Conservation (phyloP, 345 rosid genomes). For the Populus simonii region DNA sequence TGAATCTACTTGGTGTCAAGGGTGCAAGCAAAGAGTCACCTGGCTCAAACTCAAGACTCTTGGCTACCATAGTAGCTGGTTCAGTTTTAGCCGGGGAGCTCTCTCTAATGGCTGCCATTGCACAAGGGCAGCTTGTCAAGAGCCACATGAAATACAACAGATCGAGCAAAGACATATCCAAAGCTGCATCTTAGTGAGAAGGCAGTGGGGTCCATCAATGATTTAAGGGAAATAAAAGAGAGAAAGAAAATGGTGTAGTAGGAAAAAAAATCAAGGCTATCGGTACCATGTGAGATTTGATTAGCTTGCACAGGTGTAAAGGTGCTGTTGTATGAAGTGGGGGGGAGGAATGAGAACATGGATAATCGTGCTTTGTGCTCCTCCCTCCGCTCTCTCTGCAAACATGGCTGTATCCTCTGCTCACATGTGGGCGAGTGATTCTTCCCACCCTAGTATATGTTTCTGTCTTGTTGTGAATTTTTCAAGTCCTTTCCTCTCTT, state of each 20-base stretch:
- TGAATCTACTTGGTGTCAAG: constrained; percentile 73
- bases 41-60: constrained; percentile 64
- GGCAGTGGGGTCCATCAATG: background rate
- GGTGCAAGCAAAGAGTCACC: constrained; percentile 67
- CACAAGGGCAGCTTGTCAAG: constrained; percentile 80
- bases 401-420: too few species aligned
- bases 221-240: constrained; percentile 5
- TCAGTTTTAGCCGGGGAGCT: constrained; percentile 81
- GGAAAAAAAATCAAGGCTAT: too few species aligned
- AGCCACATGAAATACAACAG: constrained; percentile 95
- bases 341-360: too few species aligned
- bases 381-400: too few species aligned
- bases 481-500: too few species aligned
- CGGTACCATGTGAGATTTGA: too few species aligned
- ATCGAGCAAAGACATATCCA: constrained; percentile 64
- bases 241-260: background rate
- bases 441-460: too few species aligned
- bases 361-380: too few species aligned
- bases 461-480: too few species aligned
- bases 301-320: too few species aligned
- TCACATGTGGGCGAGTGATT: too few species aligned
- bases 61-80: constrained; percentile 77
- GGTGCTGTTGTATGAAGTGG: too few species aligned
- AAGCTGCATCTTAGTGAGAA: constrained; percentile 26
- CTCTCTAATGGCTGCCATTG: constrained; percentile 83